Percentiles rank a stretch among this genome's conserved stretches.
These are phyloP conservation scores for Quercus ilex DNA, from an alignment of 306 rosid species.

Conservation along the genomic window DNA sequence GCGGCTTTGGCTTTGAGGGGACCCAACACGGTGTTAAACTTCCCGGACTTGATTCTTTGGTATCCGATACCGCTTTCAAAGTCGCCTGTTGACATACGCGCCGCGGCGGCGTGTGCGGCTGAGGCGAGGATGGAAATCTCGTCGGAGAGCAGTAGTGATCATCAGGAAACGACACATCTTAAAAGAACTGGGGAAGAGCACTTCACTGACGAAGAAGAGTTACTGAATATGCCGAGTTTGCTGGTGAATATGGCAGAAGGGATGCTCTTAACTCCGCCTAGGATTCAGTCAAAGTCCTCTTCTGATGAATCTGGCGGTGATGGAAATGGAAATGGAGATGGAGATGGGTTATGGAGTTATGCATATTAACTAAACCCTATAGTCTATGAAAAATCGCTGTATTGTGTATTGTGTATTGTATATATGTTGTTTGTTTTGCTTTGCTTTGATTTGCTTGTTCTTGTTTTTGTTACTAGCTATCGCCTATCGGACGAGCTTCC, in stretches of 20 bases:
- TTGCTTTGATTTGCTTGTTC: too few species aligned
- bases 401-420: too few species aligned
- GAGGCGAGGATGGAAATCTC: too few species aligned
- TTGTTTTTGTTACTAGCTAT: too few species aligned
- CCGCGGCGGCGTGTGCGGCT: too few species aligned
- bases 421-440: too few species aligned
- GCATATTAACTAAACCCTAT: too few species aligned
- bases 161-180: neutral
- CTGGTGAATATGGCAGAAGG: constrained; percentile 54
- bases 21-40: too few species aligned
- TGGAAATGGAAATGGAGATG: neutral
- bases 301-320: constrained; percentile 22
- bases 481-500: too few species aligned
- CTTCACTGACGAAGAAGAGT: constrained; percentile 35
- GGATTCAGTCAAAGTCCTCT: constrained; percentile 25
- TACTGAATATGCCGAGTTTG: constrained; percentile 50
- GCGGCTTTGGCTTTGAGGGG: too few species aligned
- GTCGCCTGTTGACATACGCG: neutral
- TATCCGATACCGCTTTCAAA: neutral
- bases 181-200: neutral
- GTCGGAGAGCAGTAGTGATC: neutral
- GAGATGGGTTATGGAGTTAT: neutral
- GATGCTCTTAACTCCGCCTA: constrained; percentile 51
- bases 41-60: too few species aligned
- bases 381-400: too few species aligned